Percentiles rank a stretch among this genome's conserved stretches.
Conservation (phyloP, 2,329 filamentous ascomycete species). For the Venturia nashicola region DNA sequence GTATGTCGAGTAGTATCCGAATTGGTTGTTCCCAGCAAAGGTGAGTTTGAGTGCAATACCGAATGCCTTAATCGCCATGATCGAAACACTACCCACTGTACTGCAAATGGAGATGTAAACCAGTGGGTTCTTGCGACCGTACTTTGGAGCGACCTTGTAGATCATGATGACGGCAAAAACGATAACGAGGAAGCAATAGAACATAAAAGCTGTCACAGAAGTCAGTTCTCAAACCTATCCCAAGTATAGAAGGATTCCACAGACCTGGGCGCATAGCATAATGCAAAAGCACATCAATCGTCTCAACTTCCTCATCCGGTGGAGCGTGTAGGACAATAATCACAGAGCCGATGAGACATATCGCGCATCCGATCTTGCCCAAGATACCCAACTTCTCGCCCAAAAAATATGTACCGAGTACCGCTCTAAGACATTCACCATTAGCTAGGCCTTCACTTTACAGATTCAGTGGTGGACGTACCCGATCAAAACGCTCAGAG, state of each 20-base stretch:
- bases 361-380: slow-evolving; percentile 89
- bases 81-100: slow-evolving; percentile 88
- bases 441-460: background rate
- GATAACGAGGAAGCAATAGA: slow-evolving; percentile 71
- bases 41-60: slow-evolving; percentile 96
- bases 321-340: slow-evolving; percentile 97
- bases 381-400: slow-evolving; percentile 80
- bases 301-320: slow-evolving; percentile 80
- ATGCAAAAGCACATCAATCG: slow-evolving; percentile 80
- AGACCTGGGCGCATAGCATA: slow-evolving; percentile 86
- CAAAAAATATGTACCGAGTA: slow-evolving; percentile 89
- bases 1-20: slow-evolving; percentile 88
- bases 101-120: slow-evolving; percentile 98
- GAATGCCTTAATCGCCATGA: slow-evolving; percentile 99
- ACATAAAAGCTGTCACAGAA: slow-evolving; percentile 59
- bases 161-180: slow-evolving; percentile 90
- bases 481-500: slow-evolving; percentile 86
- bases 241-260: slow-evolving; percentile 13
- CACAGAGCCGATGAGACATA: slow-evolving; percentile 89
- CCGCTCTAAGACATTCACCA: slow-evolving; percentile 43
- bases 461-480: slow-evolving; percentile 20
- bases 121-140: slow-evolving; percentile 91
- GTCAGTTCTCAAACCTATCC: background rate
- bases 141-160: slow-evolving; percentile 76
- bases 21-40: slow-evolving; percentile 86